phyloP scores from a whole-genome alignment of 2,329 filamentous ascomycete genomes.

The Ophiostoma perfectum region DNA sequence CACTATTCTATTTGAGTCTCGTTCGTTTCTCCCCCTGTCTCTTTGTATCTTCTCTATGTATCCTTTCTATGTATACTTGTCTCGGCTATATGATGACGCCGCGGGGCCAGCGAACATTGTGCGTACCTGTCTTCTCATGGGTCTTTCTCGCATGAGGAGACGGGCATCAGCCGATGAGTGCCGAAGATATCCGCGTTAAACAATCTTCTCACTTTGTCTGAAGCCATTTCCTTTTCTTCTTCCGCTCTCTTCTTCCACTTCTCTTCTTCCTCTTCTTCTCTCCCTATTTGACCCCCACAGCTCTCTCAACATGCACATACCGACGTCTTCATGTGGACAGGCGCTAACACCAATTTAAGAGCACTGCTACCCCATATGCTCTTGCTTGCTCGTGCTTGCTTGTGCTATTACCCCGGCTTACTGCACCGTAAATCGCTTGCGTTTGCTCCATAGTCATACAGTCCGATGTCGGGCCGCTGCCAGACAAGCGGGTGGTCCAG shows the following conservation, averaged over 20 bases:
- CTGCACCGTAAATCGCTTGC: neutral
- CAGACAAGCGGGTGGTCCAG: neutral
- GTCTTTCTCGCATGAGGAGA: neutral
- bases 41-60: conserved; percentile 16
- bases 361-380: neutral
- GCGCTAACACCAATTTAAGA: neutral
- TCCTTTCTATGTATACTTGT: neutral
- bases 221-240: conserved; percentile 1
- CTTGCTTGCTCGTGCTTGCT: neutral
- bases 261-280: neutral
- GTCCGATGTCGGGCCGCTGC: neutral
- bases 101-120: conserved; percentile 37
- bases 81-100: conserved; percentile 34
- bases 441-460: neutral
- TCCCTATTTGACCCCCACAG: neutral
- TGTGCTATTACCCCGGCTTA: neutral
- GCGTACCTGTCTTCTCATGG: neutral
- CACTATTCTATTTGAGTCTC: neutral
- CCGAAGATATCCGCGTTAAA: conserved; percentile 47
- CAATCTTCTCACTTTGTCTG: conserved; percentile 37
- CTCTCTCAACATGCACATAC: neutral
- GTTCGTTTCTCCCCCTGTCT: neutral
- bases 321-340: neutral
- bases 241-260: neutral
- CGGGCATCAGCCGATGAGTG: conserved; percentile 32